Conservation (phyloP, 768 basidiomycete species). For the Dacryopinax primogenitus region DNA sequence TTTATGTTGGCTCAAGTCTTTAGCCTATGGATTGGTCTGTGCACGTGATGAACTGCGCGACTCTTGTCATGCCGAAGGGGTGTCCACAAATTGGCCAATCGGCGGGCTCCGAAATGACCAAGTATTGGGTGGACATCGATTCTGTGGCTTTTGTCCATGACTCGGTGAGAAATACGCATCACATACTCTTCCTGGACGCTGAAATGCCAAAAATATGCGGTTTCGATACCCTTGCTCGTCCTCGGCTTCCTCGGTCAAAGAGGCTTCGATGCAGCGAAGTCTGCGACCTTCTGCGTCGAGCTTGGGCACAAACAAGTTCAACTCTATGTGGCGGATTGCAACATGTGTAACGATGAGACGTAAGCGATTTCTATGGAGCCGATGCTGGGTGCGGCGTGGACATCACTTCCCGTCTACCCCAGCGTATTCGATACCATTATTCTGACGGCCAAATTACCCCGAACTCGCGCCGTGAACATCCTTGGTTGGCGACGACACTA, state of each 20-base stretch:
- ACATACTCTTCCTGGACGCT: background rate
- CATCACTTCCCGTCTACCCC: too few species aligned
- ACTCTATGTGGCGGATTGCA: background rate
- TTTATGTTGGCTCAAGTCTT: background rate
- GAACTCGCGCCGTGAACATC: too few species aligned
- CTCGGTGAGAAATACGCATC: background rate
- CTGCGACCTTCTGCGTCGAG: background rate
- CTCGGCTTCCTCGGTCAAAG: constrained; percentile 6
- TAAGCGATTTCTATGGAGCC: background rate
- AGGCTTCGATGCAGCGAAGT: background rate
- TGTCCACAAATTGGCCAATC: background rate
- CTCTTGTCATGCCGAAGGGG: background rate
- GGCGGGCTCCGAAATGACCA: background rate
- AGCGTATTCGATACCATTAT: too few species aligned
- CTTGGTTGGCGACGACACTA: too few species aligned
- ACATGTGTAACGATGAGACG: background rate
- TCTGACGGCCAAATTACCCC: too few species aligned
- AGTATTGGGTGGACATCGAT: background rate
- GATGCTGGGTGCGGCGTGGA: too few species aligned
- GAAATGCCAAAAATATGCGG: background rate
- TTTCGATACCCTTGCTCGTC: background rate
- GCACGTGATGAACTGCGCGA: background rate
- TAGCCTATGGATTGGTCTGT: background rate
- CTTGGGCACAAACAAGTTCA: background rate
- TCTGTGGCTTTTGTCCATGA: background rate